Conservation (phyloP, 202 grass and related monocot species). For the Schoenoplectus tabernaemontani region DNA sequence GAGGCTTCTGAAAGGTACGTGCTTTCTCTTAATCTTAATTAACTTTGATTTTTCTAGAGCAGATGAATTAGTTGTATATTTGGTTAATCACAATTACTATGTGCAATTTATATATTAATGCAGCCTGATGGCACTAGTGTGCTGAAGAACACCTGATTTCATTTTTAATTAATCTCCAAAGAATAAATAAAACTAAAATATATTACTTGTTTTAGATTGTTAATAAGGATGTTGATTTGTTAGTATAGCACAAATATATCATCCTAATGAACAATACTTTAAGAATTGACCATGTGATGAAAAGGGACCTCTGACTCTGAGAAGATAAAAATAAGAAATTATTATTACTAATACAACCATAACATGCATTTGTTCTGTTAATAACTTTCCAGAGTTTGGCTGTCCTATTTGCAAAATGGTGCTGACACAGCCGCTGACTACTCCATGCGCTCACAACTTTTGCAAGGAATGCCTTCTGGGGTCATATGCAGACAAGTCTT, state of each 20-base stretch:
- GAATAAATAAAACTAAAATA: background rate
- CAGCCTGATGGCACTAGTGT: conserved; percentile 17
- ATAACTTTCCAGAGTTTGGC: conserved; percentile 56
- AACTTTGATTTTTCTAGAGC: background rate
- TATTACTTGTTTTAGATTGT: background rate
- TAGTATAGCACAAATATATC: background rate
- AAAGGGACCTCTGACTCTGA: background rate
- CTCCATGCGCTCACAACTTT: conserved; percentile 90
- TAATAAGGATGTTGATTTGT: background rate
- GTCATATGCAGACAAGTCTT: conserved; percentile 45
- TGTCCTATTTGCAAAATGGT: conserved; percentile 58
- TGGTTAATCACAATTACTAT: background rate
- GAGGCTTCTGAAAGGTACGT: conserved; percentile 71
- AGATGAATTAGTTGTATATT: background rate
- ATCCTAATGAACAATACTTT: background rate
- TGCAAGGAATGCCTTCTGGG: conserved; percentile 78
- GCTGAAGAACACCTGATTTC: background rate
- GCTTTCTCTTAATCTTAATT: background rate
- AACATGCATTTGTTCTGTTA: conserved; percentile 6
- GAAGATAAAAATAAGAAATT: background rate
- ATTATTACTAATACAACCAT: background rate
- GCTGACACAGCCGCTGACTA: conserved; percentile 61
- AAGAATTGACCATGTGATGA: background rate
- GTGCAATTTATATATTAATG: too few species aligned
- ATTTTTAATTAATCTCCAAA: background rate